Evolutionary conservation across 352 stramenopile genomes (phyloP).

Genomic region (Pythium volutum): DNA sequence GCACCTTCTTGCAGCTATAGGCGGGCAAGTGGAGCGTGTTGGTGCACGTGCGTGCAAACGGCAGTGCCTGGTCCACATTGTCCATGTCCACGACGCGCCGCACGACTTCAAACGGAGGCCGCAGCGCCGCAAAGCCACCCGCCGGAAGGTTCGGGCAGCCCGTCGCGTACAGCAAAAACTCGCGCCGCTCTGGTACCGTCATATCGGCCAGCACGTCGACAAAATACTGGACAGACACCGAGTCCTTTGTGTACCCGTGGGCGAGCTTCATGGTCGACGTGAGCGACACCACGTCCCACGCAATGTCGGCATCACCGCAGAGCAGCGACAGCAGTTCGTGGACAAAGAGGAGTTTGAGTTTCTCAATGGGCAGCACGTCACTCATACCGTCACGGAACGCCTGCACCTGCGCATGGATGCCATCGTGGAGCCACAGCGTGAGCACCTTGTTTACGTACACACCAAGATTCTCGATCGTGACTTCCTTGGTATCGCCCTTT

Average conservation of each 20-base stretch:
- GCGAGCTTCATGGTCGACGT: conserved; percentile 72
- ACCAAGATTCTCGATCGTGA: conserved; percentile 54
- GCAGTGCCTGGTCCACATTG: conserved; percentile 70
- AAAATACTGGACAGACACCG: conserved; percentile 62
- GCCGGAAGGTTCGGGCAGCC: conserved; percentile 79
- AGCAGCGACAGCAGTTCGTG: conserved; percentile 61
- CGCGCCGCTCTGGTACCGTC: conserved; percentile 47
- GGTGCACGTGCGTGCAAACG: conserved; percentile 82
- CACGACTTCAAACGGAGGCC: conserved; percentile 79
- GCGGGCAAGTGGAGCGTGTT: conserved; percentile 84
- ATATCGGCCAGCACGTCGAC: conserved; percentile 72
- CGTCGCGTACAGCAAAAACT: conserved; percentile 79
- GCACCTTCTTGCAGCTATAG: conserved; percentile 69
- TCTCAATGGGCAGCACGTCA: conserved; percentile 67
- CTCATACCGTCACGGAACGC: conserved; percentile 76
- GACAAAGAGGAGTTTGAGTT: conserved; percentile 70
- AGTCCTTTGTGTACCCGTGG: conserved; percentile 82
- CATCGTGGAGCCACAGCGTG: conserved; percentile 57
- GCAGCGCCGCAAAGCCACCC: conserved; percentile 63
- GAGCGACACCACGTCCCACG: conserved; percentile 64
- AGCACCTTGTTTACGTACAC: conserved; percentile 60
- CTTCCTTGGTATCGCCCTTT: conserved; percentile 37
- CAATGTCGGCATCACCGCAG: conserved; percentile 71
- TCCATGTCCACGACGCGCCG: conserved; percentile 66
- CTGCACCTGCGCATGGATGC: conserved; percentile 58